These are phyloP conservation scores for Albatrellus ellisii DNA, from an alignment of 768 basidiomycete species.

Conservation along the genomic window DNA sequence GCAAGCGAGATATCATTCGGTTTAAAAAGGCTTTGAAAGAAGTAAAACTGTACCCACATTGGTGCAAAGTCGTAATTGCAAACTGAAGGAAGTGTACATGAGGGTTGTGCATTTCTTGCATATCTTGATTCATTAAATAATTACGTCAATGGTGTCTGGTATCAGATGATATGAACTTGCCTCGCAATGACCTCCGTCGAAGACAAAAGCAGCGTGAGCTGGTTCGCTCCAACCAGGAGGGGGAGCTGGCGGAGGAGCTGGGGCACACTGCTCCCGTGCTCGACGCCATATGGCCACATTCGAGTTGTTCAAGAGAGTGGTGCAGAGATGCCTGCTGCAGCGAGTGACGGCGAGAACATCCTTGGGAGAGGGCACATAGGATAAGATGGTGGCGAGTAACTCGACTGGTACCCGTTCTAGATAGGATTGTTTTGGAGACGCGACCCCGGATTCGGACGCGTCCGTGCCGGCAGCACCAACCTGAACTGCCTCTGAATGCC, in stretches of 20 bases:
- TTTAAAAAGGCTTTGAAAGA: too few relatives aligned
- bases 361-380: slow-evolving; percentile 35
- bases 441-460: too few relatives aligned
- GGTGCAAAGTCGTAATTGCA: not conserved
- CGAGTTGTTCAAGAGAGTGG: slow-evolving; percentile 31
- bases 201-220: slow-evolving; percentile 51
- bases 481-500: too few relatives aligned
- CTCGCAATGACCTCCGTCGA: slow-evolving; percentile 42
- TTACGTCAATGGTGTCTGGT: not conserved
- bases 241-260: slow-evolving; percentile 28
- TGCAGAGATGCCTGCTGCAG: slow-evolving; percentile 39
- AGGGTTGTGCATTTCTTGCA: not conserved
- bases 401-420: slow-evolving; percentile 38
- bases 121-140: not conserved
- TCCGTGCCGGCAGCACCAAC: too few relatives aligned
- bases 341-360: slow-evolving; percentile 49
- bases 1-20: too few relatives aligned
- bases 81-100: not conserved
- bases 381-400: slow-evolving; percentile 48
- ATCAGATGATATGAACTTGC: slow-evolving; percentile 21
- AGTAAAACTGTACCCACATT: not conserved
- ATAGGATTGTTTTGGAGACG: not conserved
- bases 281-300: slow-evolving; percentile 47
- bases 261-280: slow-evolving; percentile 28
- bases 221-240: slow-evolving; percentile 35